phyloP scores from a whole-genome alignment of 202 grass and related monocot genomes.

The Bolboschoenoplectus hybrid region DNA sequence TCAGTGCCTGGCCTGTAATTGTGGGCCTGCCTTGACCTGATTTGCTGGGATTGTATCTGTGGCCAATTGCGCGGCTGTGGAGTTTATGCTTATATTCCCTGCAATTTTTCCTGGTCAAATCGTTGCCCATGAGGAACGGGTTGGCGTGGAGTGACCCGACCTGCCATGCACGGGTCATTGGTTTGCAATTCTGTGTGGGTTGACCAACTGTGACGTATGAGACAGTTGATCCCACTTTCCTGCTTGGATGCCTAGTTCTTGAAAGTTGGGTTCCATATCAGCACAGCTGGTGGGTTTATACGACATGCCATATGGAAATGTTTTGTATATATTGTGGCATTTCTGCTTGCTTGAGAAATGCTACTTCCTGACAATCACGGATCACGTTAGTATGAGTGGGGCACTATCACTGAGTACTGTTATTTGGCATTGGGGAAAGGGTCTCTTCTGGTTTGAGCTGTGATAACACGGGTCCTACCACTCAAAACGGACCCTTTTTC shows the following conservation, averaged over 20 bases:
- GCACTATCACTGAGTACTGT: background rate
- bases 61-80: slow-evolving; percentile 28
- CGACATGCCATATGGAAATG: slow-evolving; percentile 21
- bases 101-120: slow-evolving; percentile 33
- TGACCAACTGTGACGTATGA: background rate
- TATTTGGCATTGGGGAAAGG: slow-evolving; percentile 3
- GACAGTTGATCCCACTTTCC: slow-evolving; percentile 9
- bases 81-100: slow-evolving; percentile 1
- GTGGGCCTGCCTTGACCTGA: slow-evolving; percentile 68
- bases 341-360: slow-evolving; percentile 24
- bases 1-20: slow-evolving; percentile 41
- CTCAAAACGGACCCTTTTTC: background rate
- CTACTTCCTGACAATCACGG: background rate
- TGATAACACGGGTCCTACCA: background rate
- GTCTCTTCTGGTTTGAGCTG: slow-evolving; percentile 22
- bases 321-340: background rate
- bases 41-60: slow-evolving; percentile 44
- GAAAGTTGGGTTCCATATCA: slow-evolving; percentile 45
- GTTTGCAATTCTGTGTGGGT: slow-evolving; percentile 9
- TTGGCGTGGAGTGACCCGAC: slow-evolving; percentile 45
- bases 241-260: slow-evolving; percentile 35
- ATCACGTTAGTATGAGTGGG: background rate
- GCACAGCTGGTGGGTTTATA: slow-evolving; percentile 34
- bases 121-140: slow-evolving; percentile 51
- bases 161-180: slow-evolving; percentile 17